Evolutionary conservation across 768 basidiomycete species (phyloP).

Genomic region (Mycena alexandri): DNA sequence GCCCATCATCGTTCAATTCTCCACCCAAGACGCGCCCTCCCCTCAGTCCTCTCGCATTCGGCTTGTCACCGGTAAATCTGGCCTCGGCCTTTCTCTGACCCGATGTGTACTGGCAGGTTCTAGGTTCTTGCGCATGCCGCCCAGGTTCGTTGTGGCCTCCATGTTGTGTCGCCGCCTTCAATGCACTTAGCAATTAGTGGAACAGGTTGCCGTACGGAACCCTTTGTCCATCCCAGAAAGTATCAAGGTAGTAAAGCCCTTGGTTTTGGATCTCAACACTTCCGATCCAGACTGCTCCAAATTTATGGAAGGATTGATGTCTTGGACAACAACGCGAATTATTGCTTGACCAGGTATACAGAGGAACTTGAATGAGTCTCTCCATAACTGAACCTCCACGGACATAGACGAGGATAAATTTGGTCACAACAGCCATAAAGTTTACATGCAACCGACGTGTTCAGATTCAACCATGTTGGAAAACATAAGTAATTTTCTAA

Average conservation of each 20-base stretch:
- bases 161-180: background rate
- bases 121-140: conserved; percentile 44
- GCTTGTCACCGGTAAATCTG: conserved; percentile 46
- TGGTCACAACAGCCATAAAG: conserved; percentile 20
- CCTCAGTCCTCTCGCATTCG: conserved; percentile 37
- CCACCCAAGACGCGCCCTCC: no score
- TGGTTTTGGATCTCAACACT: conserved; percentile 30
- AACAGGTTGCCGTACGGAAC: conserved; percentile 27
- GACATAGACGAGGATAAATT: conserved; percentile 38
- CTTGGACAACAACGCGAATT: conserved; percentile 28
- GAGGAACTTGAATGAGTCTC: conserved; percentile 25
- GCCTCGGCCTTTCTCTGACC: conserved; percentile 43
- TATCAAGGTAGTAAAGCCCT: conserved; percentile 19
- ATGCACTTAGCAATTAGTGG: background rate
- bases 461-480: no score
- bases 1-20: no score
- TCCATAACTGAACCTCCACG: conserved; percentile 35
- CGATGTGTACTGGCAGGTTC: no score
- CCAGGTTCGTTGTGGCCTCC: conserved; percentile 35
- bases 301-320: conserved; percentile 30
- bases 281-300: conserved; percentile 23
- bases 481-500: no score
- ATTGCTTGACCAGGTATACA: conserved; percentile 18
- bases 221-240: conserved; percentile 24
- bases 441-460: no score